These are phyloP conservation scores for Apiospora sp. DNA, from an alignment of 2,329 filamentous ascomycete genomes.

Conservation along the genomic window DNA sequence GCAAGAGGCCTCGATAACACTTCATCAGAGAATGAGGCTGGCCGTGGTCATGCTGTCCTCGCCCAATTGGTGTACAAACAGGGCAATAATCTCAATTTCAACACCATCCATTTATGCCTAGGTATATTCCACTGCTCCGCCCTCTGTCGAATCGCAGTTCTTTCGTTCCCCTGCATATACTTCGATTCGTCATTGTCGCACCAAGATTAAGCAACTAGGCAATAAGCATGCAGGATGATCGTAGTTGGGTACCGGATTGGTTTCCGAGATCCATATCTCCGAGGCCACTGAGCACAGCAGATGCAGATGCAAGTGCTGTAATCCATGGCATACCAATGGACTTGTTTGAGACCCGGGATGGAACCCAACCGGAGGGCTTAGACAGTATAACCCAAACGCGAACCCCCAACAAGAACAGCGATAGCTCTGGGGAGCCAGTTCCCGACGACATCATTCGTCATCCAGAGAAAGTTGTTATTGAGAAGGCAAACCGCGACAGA, in stretches of 20 bases:
- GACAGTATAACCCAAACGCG: neutral
- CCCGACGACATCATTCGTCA: neutral
- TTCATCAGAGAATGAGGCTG: neutral
- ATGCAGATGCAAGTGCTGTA: neutral
- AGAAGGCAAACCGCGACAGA: slow-evolving; percentile 32
- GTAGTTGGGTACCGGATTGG: slow-evolving; percentile 10
- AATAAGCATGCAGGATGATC: slow-evolving; percentile 2
- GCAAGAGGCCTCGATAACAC: neutral
- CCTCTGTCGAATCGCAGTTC: neutral
- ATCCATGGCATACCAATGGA: neutral
- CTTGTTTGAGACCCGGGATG: neutral
- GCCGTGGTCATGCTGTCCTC: neutral
- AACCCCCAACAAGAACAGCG: slow-evolving; percentile 4
- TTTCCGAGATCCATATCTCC: neutral
- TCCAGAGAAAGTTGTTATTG: slow-evolving; percentile 30
- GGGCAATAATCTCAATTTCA: neutral
- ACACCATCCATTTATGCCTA: neutral
- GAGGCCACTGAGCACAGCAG: neutral
- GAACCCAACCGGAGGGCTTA: neutral
- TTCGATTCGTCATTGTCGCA: neutral
- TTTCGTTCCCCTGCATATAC: neutral
- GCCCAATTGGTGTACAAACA: neutral
- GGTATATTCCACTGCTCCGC: neutral
- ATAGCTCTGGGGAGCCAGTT: slow-evolving; percentile 1
- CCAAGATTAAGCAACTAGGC: neutral